Conservation (phyloP, 1,139 yeast genomes). For the Blastobotrys illinoisensis region DNA sequence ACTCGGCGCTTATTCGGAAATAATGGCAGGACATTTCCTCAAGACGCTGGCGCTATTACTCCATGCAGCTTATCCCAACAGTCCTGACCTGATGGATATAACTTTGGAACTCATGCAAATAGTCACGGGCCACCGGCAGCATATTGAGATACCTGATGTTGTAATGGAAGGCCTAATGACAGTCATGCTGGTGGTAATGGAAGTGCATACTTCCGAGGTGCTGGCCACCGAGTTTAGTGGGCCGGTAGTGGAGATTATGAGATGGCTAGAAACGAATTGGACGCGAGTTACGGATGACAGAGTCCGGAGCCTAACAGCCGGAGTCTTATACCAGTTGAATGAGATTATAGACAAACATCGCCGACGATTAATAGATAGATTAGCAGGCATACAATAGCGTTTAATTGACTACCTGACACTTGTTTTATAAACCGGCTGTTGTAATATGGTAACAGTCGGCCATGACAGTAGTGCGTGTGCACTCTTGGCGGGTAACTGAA, state of each 20-base stretch:
- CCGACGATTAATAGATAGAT: constrained; percentile 25
- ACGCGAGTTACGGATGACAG: constrained; percentile 43
- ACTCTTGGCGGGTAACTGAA: too few species aligned
- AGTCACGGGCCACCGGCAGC: constrained; percentile 23
- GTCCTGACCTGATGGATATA: constrained; percentile 51
- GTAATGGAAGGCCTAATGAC: constrained; percentile 45
- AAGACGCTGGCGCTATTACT: constrained; percentile 53
- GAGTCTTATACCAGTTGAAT: constrained; percentile 41
- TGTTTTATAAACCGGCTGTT: too few species aligned
- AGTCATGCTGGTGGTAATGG: constrained; percentile 43
- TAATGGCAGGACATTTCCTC: constrained; percentile 54
- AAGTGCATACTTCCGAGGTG: constrained; percentile 40
- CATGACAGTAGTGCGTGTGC: too few species aligned
- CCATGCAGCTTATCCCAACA: constrained; percentile 53
- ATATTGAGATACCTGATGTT: constrained; percentile 20
- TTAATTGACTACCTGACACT: not conserved
- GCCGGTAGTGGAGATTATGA: constrained; percentile 35
- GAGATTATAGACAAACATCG: constrained; percentile 30
- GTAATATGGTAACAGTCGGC: too few species aligned
- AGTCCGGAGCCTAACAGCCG: constrained; percentile 47
- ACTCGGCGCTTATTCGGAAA: constrained; percentile 51
- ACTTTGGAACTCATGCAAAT: constrained; percentile 47
- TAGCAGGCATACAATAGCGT: constrained; percentile 6
- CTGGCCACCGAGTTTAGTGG: constrained; percentile 33
- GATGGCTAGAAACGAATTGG: constrained; percentile 44